phyloP scores from a whole-genome alignment of 805 yeast species.

The Cyberlindnera bimundalis region DNA sequence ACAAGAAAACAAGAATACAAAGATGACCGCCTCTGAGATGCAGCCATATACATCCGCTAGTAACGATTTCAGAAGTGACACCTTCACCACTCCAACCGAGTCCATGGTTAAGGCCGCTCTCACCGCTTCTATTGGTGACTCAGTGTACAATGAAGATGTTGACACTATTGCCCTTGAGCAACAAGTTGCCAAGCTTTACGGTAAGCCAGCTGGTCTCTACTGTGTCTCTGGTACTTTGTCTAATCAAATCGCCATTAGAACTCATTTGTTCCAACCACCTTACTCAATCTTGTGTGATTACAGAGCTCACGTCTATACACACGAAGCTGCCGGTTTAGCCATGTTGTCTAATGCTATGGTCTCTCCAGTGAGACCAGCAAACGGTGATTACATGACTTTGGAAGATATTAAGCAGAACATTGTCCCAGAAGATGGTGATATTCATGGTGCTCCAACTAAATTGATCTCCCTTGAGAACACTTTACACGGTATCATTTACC shows the following conservation, averaged over 20 bases:
- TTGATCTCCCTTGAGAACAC: slow-evolving; percentile 87
- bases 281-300: slow-evolving; percentile 80
- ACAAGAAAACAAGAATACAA: neutral
- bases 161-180: slow-evolving; percentile 64
- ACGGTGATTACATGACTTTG: slow-evolving; percentile 72
- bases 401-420: slow-evolving; percentile 67
- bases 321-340: slow-evolving; percentile 92
- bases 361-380: slow-evolving; percentile 71
- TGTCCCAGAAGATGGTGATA: slow-evolving; percentile 75
- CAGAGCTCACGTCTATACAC: slow-evolving; percentile 77
- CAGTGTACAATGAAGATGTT: slow-evolving; percentile 81
- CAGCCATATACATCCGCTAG: slow-evolving; percentile 50
- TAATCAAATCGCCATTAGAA: slow-evolving; percentile 80
- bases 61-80: slow-evolving; percentile 72
- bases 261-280: slow-evolving; percentile 78
- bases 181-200: slow-evolving; percentile 63
- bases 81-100: slow-evolving; percentile 84
- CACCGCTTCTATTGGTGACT: slow-evolving; percentile 69
- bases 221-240: slow-evolving; percentile 90
- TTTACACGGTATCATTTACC: slow-evolving; percentile 76
- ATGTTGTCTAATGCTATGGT: slow-evolving; percentile 91
- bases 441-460: slow-evolving; percentile 86
- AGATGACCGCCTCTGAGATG: slow-evolving; percentile 34
- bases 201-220: slow-evolving; percentile 79
- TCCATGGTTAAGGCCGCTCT: slow-evolving; percentile 63